These are phyloP conservation scores for Wickerhamomyces pijperi DNA, from an alignment of 805 yeast species.

Conservation along the genomic window DNA sequence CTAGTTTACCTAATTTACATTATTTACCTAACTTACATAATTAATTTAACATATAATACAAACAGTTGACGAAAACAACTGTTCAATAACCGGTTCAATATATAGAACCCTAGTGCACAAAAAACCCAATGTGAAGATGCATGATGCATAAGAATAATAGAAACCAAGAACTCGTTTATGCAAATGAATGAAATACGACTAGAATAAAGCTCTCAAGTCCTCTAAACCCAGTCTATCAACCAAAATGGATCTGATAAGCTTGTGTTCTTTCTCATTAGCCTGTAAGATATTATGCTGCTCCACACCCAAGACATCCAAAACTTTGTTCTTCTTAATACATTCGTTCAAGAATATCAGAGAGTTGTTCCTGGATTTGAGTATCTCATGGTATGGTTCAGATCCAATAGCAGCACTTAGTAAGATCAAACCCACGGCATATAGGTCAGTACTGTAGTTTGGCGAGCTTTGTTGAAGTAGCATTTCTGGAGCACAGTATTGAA, in stretches of 20 bases:
- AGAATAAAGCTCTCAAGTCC: neutral
- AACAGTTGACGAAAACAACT: no score
- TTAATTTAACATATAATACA: no score
- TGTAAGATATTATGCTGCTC: slow-evolving; percentile 17
- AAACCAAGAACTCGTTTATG: no score
- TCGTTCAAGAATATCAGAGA: slow-evolving; percentile 21
- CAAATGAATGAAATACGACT: neutral
- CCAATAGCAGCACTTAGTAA: slow-evolving; percentile 36
- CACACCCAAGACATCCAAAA: slow-evolving; percentile 20
- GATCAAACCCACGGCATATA: slow-evolving; percentile 35
- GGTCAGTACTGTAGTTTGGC: slow-evolving; percentile 29
- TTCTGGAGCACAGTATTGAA: slow-evolving; percentile 39
- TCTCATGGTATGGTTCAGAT: slow-evolving; percentile 27
- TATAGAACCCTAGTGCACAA: no score
- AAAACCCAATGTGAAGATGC: no score
- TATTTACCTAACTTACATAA: no score
- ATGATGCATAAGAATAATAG: no score
- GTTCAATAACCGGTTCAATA: no score
- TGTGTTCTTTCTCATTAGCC: slow-evolving; percentile 8
- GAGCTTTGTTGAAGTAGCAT: slow-evolving; percentile 18
- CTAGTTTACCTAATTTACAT: no score
- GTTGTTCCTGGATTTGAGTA: slow-evolving; percentile 3
- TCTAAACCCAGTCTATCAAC: slow-evolving; percentile 19
- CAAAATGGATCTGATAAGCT: slow-evolving; percentile 20
- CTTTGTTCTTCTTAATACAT: slow-evolving; percentile 22